Evolutionary conservation across 345 rosid genomes (phyloP), one percentile per base, ranked within the genome.

Genomic region (Limnanthes douglasii): DNA sequence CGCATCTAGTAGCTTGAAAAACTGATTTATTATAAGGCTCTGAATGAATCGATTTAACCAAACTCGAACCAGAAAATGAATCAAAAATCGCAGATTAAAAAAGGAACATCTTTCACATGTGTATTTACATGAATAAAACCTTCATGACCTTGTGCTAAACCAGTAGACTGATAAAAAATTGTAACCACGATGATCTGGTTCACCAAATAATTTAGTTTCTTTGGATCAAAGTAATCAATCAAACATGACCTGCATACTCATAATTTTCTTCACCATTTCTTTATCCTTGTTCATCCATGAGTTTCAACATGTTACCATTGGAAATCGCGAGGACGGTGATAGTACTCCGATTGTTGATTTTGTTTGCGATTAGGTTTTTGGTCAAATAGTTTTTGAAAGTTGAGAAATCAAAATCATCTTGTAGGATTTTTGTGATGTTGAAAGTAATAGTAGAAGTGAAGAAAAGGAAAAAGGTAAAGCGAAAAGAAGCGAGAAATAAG

Each of bases 41-140:
- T 31, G 69, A 66, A 31, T 67, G 57, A 2, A 86, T 75, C 1
- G 84, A 59, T 31, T 68, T 83, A 23, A 64, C 46, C 44, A 56
- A 76, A 6, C 65, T 34, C 1, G 86, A 51, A 34, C 72, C 79
- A 21, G 78, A 73, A 44, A 62, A 62, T 5, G 78, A 68, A 21
- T 84, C 94, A 0, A 70, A 55, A 25, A 60, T 72, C n/a, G 74
- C 74, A 8, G 96, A 56, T 25, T 84, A 80, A 50, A 86, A 72
- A 8, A 48, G 65, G 2, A 45, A 77, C 70, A 3, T 92, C 94
- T 5, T 84, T 73, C 15, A 45, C 48, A 16, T 60, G 55, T 39
- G 66, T 70, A 41, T 81, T 86, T 28, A 83, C 79, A 50, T 86
- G 77, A 40, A 86, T 69, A 41, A 86, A 74, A n/a, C 92, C 92